A percentile compares a stretch with the other conserved stretches of the same genome.
phyloP scores from a whole-genome alignment of 2,329 filamentous ascomycete genomes.

The Colletotrichum endophyticum region DNA sequence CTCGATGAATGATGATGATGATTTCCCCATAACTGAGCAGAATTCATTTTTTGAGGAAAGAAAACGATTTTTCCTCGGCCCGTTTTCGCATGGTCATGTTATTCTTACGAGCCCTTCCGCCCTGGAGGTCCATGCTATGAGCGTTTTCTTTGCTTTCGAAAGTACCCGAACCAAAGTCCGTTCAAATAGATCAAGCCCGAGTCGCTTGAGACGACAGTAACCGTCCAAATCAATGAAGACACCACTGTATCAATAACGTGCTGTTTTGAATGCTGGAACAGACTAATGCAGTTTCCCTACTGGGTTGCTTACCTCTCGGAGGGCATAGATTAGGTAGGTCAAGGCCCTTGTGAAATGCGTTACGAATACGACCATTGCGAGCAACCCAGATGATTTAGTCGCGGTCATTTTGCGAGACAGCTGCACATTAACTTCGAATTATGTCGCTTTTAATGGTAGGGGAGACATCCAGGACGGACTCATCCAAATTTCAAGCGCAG shows the following conservation, averaged over 20 bases:
- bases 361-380: neutral
- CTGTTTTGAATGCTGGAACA: accelerated
- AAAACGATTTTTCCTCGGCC: accelerated
- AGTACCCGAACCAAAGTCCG: no score
- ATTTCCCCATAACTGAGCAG: neutral
- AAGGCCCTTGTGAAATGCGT: accelerated
- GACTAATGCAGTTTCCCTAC: neutral
- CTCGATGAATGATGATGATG: neutral
- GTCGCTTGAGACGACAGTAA: neutral
- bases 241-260: accelerated
- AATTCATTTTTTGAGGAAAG: no score
- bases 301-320: accelerated
- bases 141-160: no score
- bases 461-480: neutral
- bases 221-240: neutral
- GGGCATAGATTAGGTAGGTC: no score
- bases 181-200: no score
- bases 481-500: neutral
- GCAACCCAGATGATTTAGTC: accelerated
- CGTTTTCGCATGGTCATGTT: accelerated
- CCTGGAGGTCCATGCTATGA: no score
- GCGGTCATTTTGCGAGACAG: accelerated
- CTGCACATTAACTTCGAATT: neutral
- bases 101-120: accelerated
- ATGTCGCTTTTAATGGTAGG: accelerated